Percentiles rank a stretch among this genome's conserved stretches.
Evolutionary conservation across 768 basidiomycete genomes (phyloP).

Genomic region (Mycena haematopus): DNA sequence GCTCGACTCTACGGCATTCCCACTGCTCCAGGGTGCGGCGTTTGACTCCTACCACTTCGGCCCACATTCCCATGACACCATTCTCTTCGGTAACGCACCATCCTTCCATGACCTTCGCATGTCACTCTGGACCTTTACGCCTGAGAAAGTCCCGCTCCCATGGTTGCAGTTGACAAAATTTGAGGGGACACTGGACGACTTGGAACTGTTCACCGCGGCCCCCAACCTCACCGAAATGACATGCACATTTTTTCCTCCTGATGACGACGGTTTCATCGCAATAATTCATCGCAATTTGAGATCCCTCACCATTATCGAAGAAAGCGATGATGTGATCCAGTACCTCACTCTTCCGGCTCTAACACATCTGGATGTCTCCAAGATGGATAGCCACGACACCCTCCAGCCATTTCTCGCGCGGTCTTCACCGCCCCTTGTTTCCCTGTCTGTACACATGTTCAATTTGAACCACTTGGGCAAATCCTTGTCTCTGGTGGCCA

Average conservation of each 20-base stretch:
- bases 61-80: too few relatives aligned
- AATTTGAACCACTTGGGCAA: not conserved
- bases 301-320: not conserved
- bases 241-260: not conserved
- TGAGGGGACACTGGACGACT: not conserved
- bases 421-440: not conserved
- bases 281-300: not conserved
- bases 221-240: not conserved
- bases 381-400: not conserved
- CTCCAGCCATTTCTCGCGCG: not conserved
- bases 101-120: not conserved
- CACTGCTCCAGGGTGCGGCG: not conserved
- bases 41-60: not conserved
- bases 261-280: not conserved
- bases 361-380: not conserved
- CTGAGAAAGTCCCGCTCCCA: not conserved
- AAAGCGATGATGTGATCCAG: not conserved
- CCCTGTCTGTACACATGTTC: not conserved
- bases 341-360: not conserved
- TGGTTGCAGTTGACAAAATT: conserved; percentile 5
- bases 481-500: not conserved
- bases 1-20: conserved; percentile 1
- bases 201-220: not conserved
- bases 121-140: too few relatives aligned
- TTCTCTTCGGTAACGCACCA: conserved; percentile 2